These are phyloP conservation scores for Neohortaea acidophila DNA, from an alignment of 495 filamentous ascomycete species.

Conservation along the genomic window DNA sequence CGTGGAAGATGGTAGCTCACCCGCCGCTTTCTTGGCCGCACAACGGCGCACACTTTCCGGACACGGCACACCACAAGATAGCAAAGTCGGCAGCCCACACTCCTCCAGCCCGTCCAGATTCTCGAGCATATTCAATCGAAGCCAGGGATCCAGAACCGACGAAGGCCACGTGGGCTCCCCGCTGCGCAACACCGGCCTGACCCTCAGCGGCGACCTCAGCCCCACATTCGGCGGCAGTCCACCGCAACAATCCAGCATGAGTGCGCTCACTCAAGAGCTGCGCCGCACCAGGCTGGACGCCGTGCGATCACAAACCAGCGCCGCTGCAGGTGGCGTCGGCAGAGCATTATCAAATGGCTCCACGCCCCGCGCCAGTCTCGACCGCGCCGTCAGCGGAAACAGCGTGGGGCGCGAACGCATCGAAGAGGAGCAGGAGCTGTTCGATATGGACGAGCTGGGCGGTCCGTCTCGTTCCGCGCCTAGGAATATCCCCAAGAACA, in stretches of 20 bases:
- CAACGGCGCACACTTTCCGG: conserved; percentile 43
- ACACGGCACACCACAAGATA: conserved; percentile 42
- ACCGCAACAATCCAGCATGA: conserved; percentile 38
- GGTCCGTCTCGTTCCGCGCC: neutral
- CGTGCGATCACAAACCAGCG: neutral
- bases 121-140: conserved; percentile 57
- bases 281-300: conserved; percentile 29
- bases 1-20: conserved; percentile 42
- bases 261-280: conserved; percentile 33
- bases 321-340: conserved; percentile 5
- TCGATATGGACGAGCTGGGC: conserved; percentile 28
- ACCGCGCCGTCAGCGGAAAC: conserved; percentile 23
- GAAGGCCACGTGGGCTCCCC: conserved; percentile 70
- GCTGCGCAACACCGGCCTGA: conserved; percentile 58
- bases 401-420: conserved; percentile 23
- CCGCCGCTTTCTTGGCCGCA: conserved; percentile 28
- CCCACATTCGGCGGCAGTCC: conserved; percentile 47
- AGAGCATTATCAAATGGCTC: conserved; percentile 11
- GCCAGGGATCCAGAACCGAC: neutral
- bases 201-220: conserved; percentile 45
- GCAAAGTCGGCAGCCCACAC: conserved; percentile 62
- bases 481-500: neutral
- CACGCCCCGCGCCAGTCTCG: conserved; percentile 16
- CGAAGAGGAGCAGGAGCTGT: conserved; percentile 27
- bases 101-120: conserved; percentile 76